These are phyloP conservation scores for Pulchroboletus neoregius DNA, from an alignment of 1,284 basidiomycete species.

Conservation along the genomic window DNA sequence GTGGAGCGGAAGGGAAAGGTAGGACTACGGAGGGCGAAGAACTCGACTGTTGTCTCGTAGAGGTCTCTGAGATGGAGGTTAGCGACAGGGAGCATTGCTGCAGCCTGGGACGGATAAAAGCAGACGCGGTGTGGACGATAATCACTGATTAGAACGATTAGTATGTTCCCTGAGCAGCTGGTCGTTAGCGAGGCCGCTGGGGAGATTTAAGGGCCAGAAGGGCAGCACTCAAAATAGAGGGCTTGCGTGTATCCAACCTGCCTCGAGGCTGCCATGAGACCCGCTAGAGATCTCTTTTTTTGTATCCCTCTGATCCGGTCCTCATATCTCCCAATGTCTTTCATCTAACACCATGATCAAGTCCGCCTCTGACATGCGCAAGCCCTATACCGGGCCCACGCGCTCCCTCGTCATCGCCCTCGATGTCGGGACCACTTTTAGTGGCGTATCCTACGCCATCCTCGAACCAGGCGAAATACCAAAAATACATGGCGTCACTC, in stretches of 20 bases:
- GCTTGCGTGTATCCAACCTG: constrained; percentile 22
- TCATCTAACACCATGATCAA: constrained; percentile 18
- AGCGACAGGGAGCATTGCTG: constrained; percentile 45
- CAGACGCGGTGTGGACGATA: constrained; percentile 36
- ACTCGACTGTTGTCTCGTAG: constrained; percentile 57
- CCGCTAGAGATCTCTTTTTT: neutral
- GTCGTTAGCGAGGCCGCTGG: constrained; percentile 13
- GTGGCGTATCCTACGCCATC: constrained; percentile 71
- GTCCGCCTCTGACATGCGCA: constrained; percentile 51
- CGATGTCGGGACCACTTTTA: constrained; percentile 74
- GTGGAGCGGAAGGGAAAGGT: constrained; percentile 28
- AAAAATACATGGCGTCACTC: constrained; percentile 68
- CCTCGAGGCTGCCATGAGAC: constrained; percentile 19
- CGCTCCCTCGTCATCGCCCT: constrained; percentile 69
- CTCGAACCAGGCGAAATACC: constrained; percentile 70
- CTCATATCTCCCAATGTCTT: neutral
- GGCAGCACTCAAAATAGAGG: neutral
- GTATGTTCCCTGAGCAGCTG: neutral
- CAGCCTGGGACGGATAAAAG: constrained; percentile 34
- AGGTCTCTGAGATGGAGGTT: constrained; percentile 55
- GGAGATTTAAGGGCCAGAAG: constrained; percentile 16
- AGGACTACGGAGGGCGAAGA: constrained; percentile 47
- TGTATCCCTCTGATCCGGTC: constrained; percentile 6
- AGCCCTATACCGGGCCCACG: constrained; percentile 60
- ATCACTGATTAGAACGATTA: constrained; percentile 31